phyloP scores from a whole-genome alignment of 2,329 filamentous ascomycete species.

The Nothopassalora personata region DNA sequence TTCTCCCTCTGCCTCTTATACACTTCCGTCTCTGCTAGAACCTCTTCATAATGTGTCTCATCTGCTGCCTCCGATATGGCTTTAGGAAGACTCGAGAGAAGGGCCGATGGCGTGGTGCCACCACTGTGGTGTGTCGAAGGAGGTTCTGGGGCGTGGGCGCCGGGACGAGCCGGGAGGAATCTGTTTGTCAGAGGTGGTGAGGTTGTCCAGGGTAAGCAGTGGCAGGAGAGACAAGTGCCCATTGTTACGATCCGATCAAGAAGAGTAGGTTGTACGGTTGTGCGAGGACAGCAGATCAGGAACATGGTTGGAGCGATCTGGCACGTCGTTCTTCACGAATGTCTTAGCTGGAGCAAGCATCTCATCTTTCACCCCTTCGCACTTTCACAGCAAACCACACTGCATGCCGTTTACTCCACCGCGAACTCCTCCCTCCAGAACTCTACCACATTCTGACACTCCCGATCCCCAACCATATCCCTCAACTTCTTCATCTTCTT shows the following conservation, averaged over 20 bases:
- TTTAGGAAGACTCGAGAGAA: neutral
- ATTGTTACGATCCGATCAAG: too few relatives aligned
- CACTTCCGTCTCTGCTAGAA: too few relatives aligned
- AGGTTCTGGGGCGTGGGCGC: neutral
- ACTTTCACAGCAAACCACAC: neutral
- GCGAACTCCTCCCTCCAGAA: conserved; percentile 36
- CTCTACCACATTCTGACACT: conserved; percentile 30
- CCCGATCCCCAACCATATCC: conserved; percentile 32
- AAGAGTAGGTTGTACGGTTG: neutral
- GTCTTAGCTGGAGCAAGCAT: too few relatives aligned
- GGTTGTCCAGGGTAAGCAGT: too few relatives aligned
- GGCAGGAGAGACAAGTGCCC: too few relatives aligned
- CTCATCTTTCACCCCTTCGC: neutral
- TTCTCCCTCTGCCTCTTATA: too few relatives aligned
- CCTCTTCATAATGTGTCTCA: too few relatives aligned
- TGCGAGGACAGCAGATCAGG: neutral
- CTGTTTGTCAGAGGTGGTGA: neutral
- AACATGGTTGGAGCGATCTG: neutral
- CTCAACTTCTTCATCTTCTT: conserved; percentile 23
- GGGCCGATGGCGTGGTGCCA: neutral
- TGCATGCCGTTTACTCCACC: conserved; percentile 18
- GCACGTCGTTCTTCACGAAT: neutral
- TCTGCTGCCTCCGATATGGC: too few relatives aligned
- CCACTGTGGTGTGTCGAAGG: neutral
- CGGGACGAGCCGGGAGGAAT: neutral